Evolutionary conservation across 2,329 filamentous ascomycete species (phyloP).

Genomic region (Stemphylium vesicarium): DNA sequence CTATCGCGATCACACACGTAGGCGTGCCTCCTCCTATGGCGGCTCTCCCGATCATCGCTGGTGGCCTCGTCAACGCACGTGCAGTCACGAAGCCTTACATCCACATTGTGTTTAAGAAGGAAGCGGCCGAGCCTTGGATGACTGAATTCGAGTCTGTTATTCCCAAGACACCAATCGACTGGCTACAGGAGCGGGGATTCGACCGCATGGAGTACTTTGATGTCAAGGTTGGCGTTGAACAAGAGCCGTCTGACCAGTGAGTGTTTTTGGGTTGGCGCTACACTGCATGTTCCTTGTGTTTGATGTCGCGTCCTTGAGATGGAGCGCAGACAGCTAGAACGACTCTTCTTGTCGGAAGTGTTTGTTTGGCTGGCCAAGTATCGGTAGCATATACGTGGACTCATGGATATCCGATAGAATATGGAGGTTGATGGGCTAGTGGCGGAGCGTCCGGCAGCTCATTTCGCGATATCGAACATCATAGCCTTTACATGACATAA

Average conservation of each 20-base stretch:
- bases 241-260: neutral
- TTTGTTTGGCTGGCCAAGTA: neutral
- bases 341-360: neutral
- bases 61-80: no score
- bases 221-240: slow-evolving; percentile 32
- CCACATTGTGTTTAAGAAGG: slow-evolving; percentile 33
- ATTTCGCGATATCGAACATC: neutral
- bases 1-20: neutral
- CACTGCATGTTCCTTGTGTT: neutral
- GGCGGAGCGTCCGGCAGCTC: neutral
- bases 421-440: neutral
- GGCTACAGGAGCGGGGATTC: slow-evolving; percentile 33
- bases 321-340: neutral
- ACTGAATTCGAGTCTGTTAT: slow-evolving; percentile 9
- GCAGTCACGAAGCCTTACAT: slow-evolving; percentile 24
- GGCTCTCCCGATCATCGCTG: neutral
- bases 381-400: neutral
- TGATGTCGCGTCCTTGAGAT: neutral
- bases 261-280: neutral
- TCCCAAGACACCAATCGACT: slow-evolving; percentile 14
- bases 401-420: neutral
- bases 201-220: slow-evolving; percentile 36
- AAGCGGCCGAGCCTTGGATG: slow-evolving; percentile 35
- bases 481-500: neutral
- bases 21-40: neutral